Conservation (phyloP, 2,329 filamentous ascomycete species). For the Pseudovirgaria hyperparasitica region DNA sequence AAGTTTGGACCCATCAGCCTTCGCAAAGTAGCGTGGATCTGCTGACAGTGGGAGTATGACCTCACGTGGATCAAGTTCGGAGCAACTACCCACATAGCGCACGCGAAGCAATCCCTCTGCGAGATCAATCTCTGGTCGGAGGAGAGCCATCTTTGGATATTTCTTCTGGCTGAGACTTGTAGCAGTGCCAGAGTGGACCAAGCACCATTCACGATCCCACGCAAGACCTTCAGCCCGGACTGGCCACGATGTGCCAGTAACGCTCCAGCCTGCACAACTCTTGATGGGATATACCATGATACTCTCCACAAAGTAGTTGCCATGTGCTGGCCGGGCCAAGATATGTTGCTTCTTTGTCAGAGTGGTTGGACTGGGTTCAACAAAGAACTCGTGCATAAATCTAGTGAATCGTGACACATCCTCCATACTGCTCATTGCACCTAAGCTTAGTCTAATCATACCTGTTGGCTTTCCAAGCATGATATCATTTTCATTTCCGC, state of each 20-base stretch:
- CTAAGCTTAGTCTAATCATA: slow-evolving; percentile 71
- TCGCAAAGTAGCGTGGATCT: slow-evolving; percentile 46
- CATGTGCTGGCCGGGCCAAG: slow-evolving; percentile 7
- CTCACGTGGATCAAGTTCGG: slow-evolving; percentile 18
- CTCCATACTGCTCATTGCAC: slow-evolving; percentile 70
- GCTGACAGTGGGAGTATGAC: slow-evolving; percentile 49
- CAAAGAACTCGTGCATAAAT: slow-evolving; percentile 46
- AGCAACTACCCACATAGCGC: slow-evolving; percentile 30
- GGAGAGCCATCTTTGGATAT: slow-evolving; percentile 74
- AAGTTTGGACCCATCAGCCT: slow-evolving; percentile 23
- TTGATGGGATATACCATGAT: slow-evolving; percentile 77
- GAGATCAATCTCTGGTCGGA: slow-evolving; percentile 65
- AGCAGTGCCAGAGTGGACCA: slow-evolving; percentile 76
- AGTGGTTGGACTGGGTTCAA: slow-evolving; percentile 16
- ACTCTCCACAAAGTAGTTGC: slow-evolving; percentile 35
- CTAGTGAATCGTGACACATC: slow-evolving; percentile 62
- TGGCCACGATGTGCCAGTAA: slow-evolving; percentile 56
- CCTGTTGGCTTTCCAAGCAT: slow-evolving; percentile 79
- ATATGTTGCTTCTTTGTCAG: background rate
- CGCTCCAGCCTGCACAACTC: slow-evolving; percentile 68
- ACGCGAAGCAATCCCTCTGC: slow-evolving; percentile 52
- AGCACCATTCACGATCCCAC: slow-evolving; percentile 95
- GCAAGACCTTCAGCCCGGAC: slow-evolving; percentile 69
- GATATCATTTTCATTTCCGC: slow-evolving; percentile 71
- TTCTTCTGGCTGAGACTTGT: slow-evolving; percentile 79